A percentile compares a stretch with the other conserved stretches of the same genome.
Conservation (phyloP, 495 filamentous ascomycete genomes). For the Hypoxylon intermedium region DNA sequence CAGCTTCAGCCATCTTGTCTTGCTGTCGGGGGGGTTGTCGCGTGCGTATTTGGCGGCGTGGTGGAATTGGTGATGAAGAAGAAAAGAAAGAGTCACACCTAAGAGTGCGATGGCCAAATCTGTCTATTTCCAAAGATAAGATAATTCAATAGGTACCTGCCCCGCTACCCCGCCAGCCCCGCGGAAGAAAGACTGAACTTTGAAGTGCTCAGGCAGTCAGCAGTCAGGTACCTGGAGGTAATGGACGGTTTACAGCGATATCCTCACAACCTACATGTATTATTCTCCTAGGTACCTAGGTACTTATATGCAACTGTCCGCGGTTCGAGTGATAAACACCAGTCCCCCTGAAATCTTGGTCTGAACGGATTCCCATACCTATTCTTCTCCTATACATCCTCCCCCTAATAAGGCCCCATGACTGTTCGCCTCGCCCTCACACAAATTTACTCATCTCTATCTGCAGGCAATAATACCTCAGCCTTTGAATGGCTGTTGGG, state of each 20-base stretch:
- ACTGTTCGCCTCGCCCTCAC: not conserved
- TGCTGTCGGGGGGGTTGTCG: not conserved
- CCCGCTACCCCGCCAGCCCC: conserved; percentile 18
- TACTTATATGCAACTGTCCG: too few species aligned
- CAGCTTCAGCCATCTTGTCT: conserved; percentile 34
- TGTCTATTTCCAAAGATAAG: not conserved
- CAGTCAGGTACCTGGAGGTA: too few species aligned
- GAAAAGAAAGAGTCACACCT: conserved; percentile 1
- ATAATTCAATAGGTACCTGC: conserved; percentile 7
- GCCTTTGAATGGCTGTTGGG: conserved; percentile 31
- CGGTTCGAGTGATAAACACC: too few species aligned
- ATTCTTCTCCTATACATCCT: too few species aligned
- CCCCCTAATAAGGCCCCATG: too few species aligned
- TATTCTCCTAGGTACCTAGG: too few species aligned
- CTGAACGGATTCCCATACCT: too few species aligned
- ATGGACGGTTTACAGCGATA: too few species aligned
- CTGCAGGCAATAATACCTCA: conserved; percentile 5
- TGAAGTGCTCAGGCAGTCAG: too few species aligned
- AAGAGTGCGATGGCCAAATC: not conserved
- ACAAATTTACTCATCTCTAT: not conserved
- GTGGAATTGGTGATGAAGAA: not conserved
- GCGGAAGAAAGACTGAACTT: too few species aligned
- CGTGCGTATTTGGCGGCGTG: not conserved
- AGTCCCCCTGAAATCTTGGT: too few species aligned
- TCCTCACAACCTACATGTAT: too few species aligned